phyloP scores from a whole-genome alignment of 1,139 yeast genomes.

The Geotrichum restrictum region DNA sequence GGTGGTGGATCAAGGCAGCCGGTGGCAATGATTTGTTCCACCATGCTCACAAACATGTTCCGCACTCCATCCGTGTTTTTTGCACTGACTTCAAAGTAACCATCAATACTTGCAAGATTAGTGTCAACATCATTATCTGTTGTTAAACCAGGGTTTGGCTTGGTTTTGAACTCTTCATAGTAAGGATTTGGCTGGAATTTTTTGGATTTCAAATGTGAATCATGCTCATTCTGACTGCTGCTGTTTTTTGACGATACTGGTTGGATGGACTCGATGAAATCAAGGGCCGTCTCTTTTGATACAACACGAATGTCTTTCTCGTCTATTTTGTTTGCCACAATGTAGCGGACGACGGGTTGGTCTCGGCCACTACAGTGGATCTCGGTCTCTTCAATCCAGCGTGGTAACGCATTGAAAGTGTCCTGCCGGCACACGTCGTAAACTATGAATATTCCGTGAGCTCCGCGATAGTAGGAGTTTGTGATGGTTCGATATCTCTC shows the following conservation, averaged over 20 bases:
- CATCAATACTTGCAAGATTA: slow-evolving; percentile 30
- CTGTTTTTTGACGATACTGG: slow-evolving; percentile 24
- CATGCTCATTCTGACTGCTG: slow-evolving; percentile 32
- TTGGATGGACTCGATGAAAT: slow-evolving; percentile 14
- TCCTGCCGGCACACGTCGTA: slow-evolving; percentile 94
- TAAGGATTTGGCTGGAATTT: slow-evolving; percentile 11
- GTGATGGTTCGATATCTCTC: slow-evolving; percentile 97
- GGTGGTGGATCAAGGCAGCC: slow-evolving; percentile 16
- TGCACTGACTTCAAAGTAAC: slow-evolving; percentile 36
- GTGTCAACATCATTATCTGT: slow-evolving; percentile 23
- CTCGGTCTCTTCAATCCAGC: slow-evolving; percentile 24
- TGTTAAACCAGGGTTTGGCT: not conserved
- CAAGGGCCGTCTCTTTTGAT: slow-evolving; percentile 13
- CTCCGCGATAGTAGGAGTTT: slow-evolving; percentile 96
- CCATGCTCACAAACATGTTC: slow-evolving; percentile 20
- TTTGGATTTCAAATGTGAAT: no score
- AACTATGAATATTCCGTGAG: slow-evolving; percentile 93
- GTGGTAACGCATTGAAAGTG: slow-evolving; percentile 55
- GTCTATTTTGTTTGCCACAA: slow-evolving; percentile 46
- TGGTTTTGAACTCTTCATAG: slow-evolving; percentile 7
- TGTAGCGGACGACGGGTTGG: slow-evolving; percentile 36
- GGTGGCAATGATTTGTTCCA: slow-evolving; percentile 18
- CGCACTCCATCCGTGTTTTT: slow-evolving; percentile 20
- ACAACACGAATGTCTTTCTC: slow-evolving; percentile 26
- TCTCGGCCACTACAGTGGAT: slow-evolving; percentile 14